Base-by-base conservation (phyloP, 179 eudicot genomes). In the Gypsophila paniculata region DNA sequence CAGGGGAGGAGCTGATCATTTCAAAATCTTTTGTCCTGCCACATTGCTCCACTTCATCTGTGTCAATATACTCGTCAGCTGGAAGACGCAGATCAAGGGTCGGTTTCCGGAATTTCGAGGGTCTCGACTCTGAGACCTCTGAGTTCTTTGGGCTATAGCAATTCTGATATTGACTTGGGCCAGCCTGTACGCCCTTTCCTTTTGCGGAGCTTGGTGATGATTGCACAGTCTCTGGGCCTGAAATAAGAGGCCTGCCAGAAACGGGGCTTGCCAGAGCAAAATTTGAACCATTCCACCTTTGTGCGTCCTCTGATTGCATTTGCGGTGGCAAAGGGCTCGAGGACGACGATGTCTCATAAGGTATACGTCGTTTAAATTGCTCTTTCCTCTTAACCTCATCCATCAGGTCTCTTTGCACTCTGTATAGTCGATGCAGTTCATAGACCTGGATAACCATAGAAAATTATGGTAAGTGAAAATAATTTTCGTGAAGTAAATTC, bases 391-490 rank as follows among this genome's bases (percentile, higher is more conserved):
- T 83, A 32, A 78, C 69, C 72, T 89, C 98, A 58, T 93, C 93
- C 98, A 91, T 93, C 84, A 91, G 78, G 71, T 89, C 89, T 81
- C 83, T 85, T 73, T 93, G 98, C 73, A 79, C 86, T 73, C 76
- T 80, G 82, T 93, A 93, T 11, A 91, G 89, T 71, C 97, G 91
- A 72, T 93, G 98, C 48, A 93, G 89, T 78, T 93, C 98, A 75
- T 55, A 65, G 52, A 93, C 91, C 98, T 92, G 74, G 61, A 76
- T 46, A 53, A 36, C 72, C 69, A 52, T 0, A 70, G 19, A 23
- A 72, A 38, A 21, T 54, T 38, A 48, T 8, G 48, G 60, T 55
- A 3, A 73, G 63, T 75, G 8, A n/a, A 54, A 61, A 36, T 9
- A 25, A 8, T 15, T 42, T 44, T 57, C 9, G 42, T 13, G 7